Percentiles rank a stretch among this genome's conserved stretches.
phyloP scores from a whole-genome alignment of 2,329 filamentous ascomycete species.

The Cyanodermella asteris region DNA sequence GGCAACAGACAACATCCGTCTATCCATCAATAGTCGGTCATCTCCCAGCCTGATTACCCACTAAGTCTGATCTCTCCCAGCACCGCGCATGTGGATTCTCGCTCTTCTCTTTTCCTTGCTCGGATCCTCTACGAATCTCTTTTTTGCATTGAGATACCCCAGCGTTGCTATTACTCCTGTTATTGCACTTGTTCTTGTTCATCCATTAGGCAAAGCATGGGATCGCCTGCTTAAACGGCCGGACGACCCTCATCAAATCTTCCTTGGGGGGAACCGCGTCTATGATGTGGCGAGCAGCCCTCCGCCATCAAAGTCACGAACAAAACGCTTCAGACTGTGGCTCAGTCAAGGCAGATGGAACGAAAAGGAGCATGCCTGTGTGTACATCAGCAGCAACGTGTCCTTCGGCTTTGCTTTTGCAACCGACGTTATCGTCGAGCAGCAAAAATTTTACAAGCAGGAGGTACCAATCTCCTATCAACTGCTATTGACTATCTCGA shows the following conservation, averaged over 20 bases:
- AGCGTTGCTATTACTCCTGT: conserved; percentile 78
- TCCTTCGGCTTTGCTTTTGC: conserved; percentile 79
- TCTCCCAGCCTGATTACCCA: not conserved
- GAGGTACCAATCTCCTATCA: conserved; percentile 57
- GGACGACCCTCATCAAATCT: conserved; percentile 32
- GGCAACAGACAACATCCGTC: conserved; percentile 47
- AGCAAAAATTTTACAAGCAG: conserved; percentile 75
- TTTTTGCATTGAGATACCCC: conserved; percentile 77
- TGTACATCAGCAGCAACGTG: conserved; percentile 77
- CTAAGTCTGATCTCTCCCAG: conserved; percentile 8
- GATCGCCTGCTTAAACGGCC: conserved; percentile 45
- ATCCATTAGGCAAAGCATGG: conserved; percentile 64
- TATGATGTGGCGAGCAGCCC: conserved; percentile 13
- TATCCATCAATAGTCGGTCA: conserved; percentile 50
- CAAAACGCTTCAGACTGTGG: conserved; percentile 40
- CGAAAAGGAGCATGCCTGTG: conserved; percentile 71
- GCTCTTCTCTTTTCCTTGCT: conserved; percentile 62
- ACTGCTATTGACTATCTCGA: conserved; percentile 62
- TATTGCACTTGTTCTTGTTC: conserved; percentile 65
- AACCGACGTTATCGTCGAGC: conserved; percentile 76
- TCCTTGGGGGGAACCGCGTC: conserved; percentile 35
- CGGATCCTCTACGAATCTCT: conserved; percentile 65
- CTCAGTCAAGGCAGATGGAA: conserved; percentile 66
- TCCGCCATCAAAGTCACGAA: conserved; percentile 8
- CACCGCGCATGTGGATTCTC: conserved; percentile 67